Evolutionary conservation across 2,329 filamentous ascomycete genomes (phyloP).

Genomic region (Hypomyces rosellus): DNA sequence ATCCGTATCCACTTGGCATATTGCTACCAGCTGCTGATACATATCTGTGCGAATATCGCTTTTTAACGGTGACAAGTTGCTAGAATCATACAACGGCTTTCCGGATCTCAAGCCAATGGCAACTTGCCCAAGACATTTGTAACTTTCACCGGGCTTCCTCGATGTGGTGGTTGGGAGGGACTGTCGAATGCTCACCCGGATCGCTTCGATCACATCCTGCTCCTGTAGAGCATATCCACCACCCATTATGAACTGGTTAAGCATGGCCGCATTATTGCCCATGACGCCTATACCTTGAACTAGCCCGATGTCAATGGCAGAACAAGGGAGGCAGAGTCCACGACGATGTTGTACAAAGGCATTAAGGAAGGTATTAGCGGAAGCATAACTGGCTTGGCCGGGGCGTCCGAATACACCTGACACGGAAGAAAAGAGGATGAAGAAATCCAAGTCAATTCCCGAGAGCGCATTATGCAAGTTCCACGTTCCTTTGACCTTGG

Average conservation of each 20-base stretch:
- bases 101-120: not conserved
- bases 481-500: conserved; percentile 28
- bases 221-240: conserved; percentile 12
- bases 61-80: not conserved
- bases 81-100: not conserved
- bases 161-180: not conserved
- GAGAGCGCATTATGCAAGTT: conserved; percentile 23
- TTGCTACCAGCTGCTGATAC: not conserved
- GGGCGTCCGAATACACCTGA: conserved; percentile 24
- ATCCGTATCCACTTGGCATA: not conserved
- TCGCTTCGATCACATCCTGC: conserved; percentile 14
- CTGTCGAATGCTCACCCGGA: not conserved
- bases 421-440: conserved; percentile 26
- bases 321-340: conserved; percentile 10
- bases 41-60: not conserved
- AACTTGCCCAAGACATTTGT: not conserved
- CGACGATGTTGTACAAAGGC: conserved; percentile 29
- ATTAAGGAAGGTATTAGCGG: conserved; percentile 35
- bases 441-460: conserved; percentile 25
- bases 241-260: not conserved
- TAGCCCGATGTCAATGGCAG: conserved; percentile 28
- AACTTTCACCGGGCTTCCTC: not conserved
- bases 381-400: conserved; percentile 32
- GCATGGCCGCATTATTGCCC: not conserved
- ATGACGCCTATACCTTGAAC: conserved; percentile 29